A percentile compares a stretch with the other conserved stretches of the same genome.
phyloP scores from a whole-genome alignment of 2,329 filamentous ascomycete species.

The Fusarium denticulatum region DNA sequence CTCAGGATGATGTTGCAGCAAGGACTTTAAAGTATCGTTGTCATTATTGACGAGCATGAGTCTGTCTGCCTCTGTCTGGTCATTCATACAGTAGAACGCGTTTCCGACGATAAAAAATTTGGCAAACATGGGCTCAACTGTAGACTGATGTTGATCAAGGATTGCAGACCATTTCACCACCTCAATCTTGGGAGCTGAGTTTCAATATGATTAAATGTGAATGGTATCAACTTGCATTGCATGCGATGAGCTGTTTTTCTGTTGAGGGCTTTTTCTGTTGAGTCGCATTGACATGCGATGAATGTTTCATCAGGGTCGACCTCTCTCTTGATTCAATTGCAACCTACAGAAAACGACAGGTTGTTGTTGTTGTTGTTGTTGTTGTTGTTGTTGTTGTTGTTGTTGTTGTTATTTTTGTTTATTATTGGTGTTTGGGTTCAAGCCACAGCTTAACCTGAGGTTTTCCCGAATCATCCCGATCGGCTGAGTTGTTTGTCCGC shows the following conservation, averaged over 20 bases:
- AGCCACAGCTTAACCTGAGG: too few species aligned
- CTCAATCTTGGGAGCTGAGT: background rate
- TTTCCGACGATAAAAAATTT: background rate
- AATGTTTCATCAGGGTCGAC: background rate
- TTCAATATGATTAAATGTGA: background rate
- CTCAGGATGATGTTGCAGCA: background rate
- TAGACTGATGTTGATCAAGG: too few species aligned
- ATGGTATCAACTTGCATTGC: background rate
- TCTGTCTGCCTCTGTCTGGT: background rate
- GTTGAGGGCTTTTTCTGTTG: background rate
- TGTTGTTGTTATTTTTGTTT: background rate
- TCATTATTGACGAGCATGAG: background rate
- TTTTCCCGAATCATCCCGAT: background rate
- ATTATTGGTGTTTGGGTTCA: background rate
- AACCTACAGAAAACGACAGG: accelerated
- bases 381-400: background rate
- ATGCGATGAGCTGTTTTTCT: background rate
- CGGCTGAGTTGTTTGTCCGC: background rate
- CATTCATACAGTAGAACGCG: background rate
- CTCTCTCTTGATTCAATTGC: background rate
- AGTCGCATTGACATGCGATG: accelerated
- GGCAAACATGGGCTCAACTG: accelerated
- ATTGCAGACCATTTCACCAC: accelerated
- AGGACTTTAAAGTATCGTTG: background rate
- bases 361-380: background rate